Evolutionary conservation across 169 alveolate genomes (phyloP).

Genomic region (Plasmodium falciparum): DNA sequence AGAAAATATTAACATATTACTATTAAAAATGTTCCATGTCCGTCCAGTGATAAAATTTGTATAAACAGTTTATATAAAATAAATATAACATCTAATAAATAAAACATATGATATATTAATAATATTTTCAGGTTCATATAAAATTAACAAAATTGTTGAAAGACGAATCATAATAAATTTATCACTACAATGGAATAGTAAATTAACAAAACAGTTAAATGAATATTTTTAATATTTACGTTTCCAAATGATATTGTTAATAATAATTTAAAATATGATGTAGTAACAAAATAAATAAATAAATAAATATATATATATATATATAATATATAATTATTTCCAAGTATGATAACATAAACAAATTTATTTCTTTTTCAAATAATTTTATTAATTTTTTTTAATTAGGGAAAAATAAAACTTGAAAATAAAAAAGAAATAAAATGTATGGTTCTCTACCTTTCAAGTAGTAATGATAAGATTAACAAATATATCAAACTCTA

Average conservation of each 20-base stretch:
- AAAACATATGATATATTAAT: background rate
- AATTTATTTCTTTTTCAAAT: background rate
- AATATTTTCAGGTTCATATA: constrained; percentile 25
- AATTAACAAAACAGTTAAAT: constrained; percentile 8
- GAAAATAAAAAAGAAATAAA: constrained; percentile 38
- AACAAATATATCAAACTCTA: background rate
- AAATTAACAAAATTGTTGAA: constrained; percentile 2
- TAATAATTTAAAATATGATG: constrained; percentile 20
- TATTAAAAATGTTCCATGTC: constrained; percentile 21
- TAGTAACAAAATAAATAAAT: constrained; percentile 10
- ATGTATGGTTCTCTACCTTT: constrained; percentile 33
- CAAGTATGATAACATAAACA: background rate
- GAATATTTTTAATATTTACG: constrained; percentile 36
- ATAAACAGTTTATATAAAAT: background rate
- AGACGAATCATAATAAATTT: constrained; percentile 16
- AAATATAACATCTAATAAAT: background rate
- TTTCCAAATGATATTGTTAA: constrained; percentile 24
- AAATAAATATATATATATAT: background rate
- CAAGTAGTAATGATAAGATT: constrained; percentile 17
- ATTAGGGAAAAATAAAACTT: constrained; percentile 35
- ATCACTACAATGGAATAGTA: constrained; percentile 19
- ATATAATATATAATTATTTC: background rate
- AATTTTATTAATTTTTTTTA: background rate
- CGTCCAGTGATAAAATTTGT: constrained; percentile 19
- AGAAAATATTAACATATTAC: constrained; percentile 29